Percentiles rank a stretch among this genome's conserved stretches.
These are phyloP conservation scores for Parathielavia hyrcaniae DNA, from an alignment of 495 filamentous ascomycete genomes.

Conservation along the genomic window DNA sequence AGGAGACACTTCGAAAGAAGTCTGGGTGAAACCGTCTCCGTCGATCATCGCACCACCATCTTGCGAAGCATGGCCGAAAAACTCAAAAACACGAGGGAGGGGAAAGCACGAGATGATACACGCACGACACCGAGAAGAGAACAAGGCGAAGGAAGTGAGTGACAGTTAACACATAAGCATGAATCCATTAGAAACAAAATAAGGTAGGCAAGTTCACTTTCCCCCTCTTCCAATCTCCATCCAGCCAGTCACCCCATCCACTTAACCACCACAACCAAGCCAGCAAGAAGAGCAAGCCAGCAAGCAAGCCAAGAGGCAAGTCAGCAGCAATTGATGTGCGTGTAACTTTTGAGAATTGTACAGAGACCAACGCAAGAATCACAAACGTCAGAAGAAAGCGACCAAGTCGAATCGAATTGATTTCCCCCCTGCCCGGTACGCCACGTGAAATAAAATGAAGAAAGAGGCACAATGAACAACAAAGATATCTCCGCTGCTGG, in stretches of 20 bases:
- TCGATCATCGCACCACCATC: no score
- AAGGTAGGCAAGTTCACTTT: not conserved
- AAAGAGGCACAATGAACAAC: slow-evolving; percentile 3
- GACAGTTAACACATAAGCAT: not conserved
- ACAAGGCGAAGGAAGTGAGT: not conserved
- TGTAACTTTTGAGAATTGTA: slow-evolving; percentile 1
- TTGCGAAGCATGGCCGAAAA: no score
- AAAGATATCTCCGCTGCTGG: slow-evolving; percentile 7
- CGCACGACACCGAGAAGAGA: no score
- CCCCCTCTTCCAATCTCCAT: not conserved
- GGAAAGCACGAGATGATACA: no score
- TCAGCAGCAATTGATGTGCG: not conserved
- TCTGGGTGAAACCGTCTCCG: no score
- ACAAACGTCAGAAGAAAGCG: slow-evolving; percentile 8
- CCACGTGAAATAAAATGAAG: slow-evolving; percentile 1
- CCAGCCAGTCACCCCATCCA: not conserved
- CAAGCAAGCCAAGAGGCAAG: not conserved
- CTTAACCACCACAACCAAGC: not conserved
- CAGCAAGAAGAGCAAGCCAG: not conserved
- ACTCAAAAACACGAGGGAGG: no score
- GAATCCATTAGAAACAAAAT: not conserved
- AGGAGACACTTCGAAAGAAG: no score
- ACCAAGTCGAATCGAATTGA: not conserved
- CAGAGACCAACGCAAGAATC: not conserved
- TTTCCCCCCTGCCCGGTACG: slow-evolving; percentile 10